These are phyloP conservation scores for Escallonia rubra DNA, from an alignment of 129 eudicot species.

Conservation along the genomic window DNA sequence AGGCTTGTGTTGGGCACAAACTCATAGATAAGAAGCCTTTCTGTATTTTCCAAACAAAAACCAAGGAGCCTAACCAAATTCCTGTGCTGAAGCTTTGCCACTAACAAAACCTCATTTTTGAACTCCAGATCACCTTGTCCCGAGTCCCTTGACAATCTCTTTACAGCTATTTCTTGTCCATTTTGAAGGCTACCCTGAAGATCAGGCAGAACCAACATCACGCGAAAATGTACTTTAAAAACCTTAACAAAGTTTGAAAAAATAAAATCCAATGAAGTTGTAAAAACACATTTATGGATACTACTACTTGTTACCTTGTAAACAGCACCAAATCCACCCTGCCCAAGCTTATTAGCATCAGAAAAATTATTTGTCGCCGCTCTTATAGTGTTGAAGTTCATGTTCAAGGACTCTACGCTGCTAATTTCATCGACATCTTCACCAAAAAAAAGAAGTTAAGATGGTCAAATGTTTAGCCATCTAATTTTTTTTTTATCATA, in stretches of 20 bases:
- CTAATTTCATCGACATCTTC: constrained; percentile 10
- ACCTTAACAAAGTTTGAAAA: too few relatives aligned
- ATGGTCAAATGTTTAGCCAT: too few relatives aligned
- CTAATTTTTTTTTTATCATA: too few relatives aligned
- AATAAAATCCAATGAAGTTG: too few relatives aligned
- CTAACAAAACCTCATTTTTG: constrained; percentile 28
- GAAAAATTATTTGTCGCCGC: constrained; percentile 38
- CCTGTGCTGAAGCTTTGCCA: constrained; percentile 27
- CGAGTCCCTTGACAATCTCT: constrained; percentile 16
- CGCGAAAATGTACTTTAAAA: neutral
- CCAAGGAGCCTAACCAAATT: constrained; percentile 37
- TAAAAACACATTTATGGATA: too few relatives aligned
- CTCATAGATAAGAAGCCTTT: constrained; percentile 38
- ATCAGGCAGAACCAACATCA: neutral
- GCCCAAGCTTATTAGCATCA: constrained; percentile 35
- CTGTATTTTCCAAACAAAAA: constrained; percentile 18
- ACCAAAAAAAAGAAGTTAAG: neutral
- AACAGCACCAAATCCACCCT: too few relatives aligned
- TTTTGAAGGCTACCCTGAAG: constrained; percentile 23
- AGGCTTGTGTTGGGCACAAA: constrained; percentile 38
- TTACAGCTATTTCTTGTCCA: constrained; percentile 29
- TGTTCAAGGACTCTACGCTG: constrained; percentile 27
- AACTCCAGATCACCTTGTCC: constrained; percentile 27
- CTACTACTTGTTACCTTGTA: too few relatives aligned
- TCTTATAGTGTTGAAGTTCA: constrained; percentile 20